Evolutionary conservation across 2,329 filamentous ascomycete genomes (phyloP).

Genomic region (Beauveria medogensis): DNA sequence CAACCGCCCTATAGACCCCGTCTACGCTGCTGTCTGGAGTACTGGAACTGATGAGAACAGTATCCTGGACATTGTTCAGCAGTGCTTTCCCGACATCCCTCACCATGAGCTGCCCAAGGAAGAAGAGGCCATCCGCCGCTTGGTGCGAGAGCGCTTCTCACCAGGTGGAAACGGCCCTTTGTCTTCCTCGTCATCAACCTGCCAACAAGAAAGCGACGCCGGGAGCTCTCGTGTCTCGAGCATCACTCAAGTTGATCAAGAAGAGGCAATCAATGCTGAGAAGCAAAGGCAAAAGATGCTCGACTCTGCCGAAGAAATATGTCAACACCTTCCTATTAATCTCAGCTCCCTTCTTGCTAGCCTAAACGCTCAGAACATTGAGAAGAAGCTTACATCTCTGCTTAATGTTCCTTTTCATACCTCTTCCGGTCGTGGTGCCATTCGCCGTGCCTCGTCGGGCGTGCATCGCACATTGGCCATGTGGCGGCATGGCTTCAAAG

Average conservation of each 20-base stretch:
- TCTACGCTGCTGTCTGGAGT: conserved; percentile 14
- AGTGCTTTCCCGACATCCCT: conserved; percentile 8
- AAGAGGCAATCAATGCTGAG: not conserved
- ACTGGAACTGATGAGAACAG: not conserved
- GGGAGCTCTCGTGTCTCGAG: not conserved
- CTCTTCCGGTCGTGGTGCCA: conserved; percentile 7
- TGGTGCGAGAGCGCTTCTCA: conserved; percentile 10
- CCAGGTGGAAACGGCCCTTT: not conserved
- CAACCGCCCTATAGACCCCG: conserved; percentile 12
- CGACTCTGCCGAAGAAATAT: conserved; percentile 13
- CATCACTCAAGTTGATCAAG: not conserved
- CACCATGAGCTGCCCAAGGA: conserved; percentile 8
- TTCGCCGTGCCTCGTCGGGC: conserved; percentile 8
- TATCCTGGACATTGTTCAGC: conserved; percentile 5
- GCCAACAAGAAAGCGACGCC: not conserved
- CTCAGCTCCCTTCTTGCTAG: conserved; percentile 13
- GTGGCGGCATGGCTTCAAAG: conserved; percentile 15
- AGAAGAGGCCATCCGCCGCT: conserved; percentile 11
- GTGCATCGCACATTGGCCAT: conserved; percentile 14
- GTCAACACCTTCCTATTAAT: conserved; percentile 6
- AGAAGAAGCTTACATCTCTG: conserved; percentile 12
- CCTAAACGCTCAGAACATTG: conserved; percentile 12
- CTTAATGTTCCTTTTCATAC: conserved; percentile 12
- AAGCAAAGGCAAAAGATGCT: conserved; percentile 2
- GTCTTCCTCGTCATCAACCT: not conserved